Percentiles rank a stretch among this genome's conserved stretches.
Conservation (phyloP, 257 asterid species). For the Hygrophila difformis region DNA sequence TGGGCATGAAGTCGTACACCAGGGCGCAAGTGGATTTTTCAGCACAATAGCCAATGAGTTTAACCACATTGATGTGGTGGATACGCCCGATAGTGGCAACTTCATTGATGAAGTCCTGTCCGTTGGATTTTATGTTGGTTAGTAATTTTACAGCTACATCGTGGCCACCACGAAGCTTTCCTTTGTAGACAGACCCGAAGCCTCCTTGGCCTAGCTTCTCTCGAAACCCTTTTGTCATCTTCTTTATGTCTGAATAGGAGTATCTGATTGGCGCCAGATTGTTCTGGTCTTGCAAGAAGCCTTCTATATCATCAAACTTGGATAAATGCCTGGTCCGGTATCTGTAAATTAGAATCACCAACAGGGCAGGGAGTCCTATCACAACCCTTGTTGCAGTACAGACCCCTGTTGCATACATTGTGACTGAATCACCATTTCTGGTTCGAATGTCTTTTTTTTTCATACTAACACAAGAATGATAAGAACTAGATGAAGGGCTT, state of each 20-base stretch:
- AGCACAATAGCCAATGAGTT: no score
- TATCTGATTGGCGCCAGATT: slow-evolving; percentile 26
- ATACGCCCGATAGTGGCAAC: slow-evolving; percentile 44
- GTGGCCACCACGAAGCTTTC: slow-evolving; percentile 28
- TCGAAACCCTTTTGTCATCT: slow-evolving; percentile 23
- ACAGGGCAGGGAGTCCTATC: background rate
- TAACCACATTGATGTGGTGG: slow-evolving; percentile 42
- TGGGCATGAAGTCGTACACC: slow-evolving; percentile 40
- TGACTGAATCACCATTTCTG: background rate
- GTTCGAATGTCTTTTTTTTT: background rate
- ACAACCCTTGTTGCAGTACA: background rate
- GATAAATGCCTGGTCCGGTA: slow-evolving; percentile 21
- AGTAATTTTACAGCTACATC: slow-evolving; percentile 31
- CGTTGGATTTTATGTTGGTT: background rate
- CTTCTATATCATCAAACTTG: slow-evolving; percentile 15
- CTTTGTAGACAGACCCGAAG: slow-evolving; percentile 28
- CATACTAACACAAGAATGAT: background rate
- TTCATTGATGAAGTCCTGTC: slow-evolving; percentile 32
- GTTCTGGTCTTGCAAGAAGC: slow-evolving; percentile 15
- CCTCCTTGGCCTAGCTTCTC: slow-evolving; percentile 35
- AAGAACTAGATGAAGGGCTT: no score
- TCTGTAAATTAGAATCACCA: slow-evolving; percentile 12
- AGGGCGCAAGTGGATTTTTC: slow-evolving; percentile 34
- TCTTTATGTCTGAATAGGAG: slow-evolving; percentile 23
- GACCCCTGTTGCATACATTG: background rate